phyloP scores from a whole-genome alignment of 2,329 filamentous ascomycete species.

The Thermothelomyces thermophilus region DNA sequence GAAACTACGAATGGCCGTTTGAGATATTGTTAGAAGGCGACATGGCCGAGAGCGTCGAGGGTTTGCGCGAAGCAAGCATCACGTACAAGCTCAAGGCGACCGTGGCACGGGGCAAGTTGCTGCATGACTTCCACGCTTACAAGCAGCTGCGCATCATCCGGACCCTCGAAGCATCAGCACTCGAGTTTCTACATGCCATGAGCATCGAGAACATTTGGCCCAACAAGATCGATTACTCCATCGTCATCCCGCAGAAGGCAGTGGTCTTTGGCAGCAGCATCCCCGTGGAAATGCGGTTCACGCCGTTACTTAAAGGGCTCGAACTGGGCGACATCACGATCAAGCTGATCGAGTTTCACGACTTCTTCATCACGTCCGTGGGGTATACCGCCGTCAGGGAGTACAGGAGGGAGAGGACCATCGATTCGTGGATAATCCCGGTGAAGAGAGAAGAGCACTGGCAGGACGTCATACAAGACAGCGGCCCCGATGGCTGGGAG shows the following conservation, averaged over 20 bases:
- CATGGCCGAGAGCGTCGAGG: slow-evolving; percentile 83
- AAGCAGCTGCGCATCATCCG: slow-evolving; percentile 74
- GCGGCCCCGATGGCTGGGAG: slow-evolving; percentile 52
- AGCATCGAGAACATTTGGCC: slow-evolving; percentile 96
- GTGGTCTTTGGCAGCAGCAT: slow-evolving; percentile 88
- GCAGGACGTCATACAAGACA: slow-evolving; percentile 62
- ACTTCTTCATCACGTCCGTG: slow-evolving; percentile 49
- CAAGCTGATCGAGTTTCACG: slow-evolving; percentile 72
- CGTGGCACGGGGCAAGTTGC: slow-evolving; percentile 77
- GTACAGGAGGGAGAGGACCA: slow-evolving; percentile 58
- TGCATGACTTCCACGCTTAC: slow-evolving; percentile 75
- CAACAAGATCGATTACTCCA: slow-evolving; percentile 94
- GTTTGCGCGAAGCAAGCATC: slow-evolving; percentile 76
- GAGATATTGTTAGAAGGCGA: slow-evolving; percentile 65
- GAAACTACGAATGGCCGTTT: slow-evolving; percentile 82
- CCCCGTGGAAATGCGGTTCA: slow-evolving; percentile 76
- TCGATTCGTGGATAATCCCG: slow-evolving; percentile 52
- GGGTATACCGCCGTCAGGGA: slow-evolving; percentile 41
- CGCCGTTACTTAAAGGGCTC: slow-evolving; percentile 82
- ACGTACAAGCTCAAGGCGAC: slow-evolving; percentile 89
- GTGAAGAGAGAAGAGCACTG: slow-evolving; percentile 56
- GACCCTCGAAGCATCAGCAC: slow-evolving; percentile 66
- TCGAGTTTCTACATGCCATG: slow-evolving; percentile 82
- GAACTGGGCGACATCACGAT: slow-evolving; percentile 76
- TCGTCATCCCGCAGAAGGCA: slow-evolving; percentile 87